A percentile compares a stretch with the other conserved stretches of the same genome.
Conservation (phyloP, 495 filamentous ascomycete species). For the Pyrenula massariospora region DNA sequence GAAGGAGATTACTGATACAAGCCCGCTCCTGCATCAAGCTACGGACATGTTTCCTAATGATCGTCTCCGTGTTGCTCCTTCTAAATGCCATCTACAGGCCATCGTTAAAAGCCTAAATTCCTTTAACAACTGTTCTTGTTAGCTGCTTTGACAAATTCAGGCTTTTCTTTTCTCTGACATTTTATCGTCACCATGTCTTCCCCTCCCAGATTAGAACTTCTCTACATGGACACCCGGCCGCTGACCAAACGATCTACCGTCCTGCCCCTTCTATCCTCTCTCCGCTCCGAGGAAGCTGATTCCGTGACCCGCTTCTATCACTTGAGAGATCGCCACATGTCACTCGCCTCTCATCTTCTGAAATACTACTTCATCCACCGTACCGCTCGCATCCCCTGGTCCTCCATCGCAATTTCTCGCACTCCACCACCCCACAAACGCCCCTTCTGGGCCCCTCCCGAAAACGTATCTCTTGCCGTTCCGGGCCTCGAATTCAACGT, state of each 20-base stretch:
- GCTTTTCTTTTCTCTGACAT: background rate
- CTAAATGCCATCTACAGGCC: no score
- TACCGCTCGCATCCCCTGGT: slow-evolving; percentile 55
- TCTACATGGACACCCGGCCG: slow-evolving; percentile 31
- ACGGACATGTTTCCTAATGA: background rate
- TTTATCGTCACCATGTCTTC: background rate
- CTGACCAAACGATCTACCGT: slow-evolving; percentile 17
- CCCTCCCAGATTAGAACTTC: background rate
- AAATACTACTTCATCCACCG: slow-evolving; percentile 65
- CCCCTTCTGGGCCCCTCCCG: slow-evolving; percentile 45
- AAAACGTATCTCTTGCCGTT: slow-evolving; percentile 10
- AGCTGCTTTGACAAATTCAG: no score
- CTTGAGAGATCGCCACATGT: slow-evolving; percentile 30
- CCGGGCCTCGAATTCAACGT: slow-evolving; percentile 69
- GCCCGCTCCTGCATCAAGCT: no score
- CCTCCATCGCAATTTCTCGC: slow-evolving; percentile 44
- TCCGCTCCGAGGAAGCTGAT: slow-evolving; percentile 23
- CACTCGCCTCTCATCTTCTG: slow-evolving; percentile 62
- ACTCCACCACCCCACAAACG: slow-evolving; percentile 46
- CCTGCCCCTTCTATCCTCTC: slow-evolving; percentile 24
- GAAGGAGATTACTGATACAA: no score
- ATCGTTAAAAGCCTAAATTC: no score
- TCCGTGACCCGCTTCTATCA: slow-evolving; percentile 25
- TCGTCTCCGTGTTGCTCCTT: background rate
- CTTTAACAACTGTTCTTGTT: no score